Percentiles rank a stretch among this genome's conserved stretches.
These are phyloP conservation scores for Acacia confusa DNA, from an alignment of 306 rosid species.

Conservation along the genomic window DNA sequence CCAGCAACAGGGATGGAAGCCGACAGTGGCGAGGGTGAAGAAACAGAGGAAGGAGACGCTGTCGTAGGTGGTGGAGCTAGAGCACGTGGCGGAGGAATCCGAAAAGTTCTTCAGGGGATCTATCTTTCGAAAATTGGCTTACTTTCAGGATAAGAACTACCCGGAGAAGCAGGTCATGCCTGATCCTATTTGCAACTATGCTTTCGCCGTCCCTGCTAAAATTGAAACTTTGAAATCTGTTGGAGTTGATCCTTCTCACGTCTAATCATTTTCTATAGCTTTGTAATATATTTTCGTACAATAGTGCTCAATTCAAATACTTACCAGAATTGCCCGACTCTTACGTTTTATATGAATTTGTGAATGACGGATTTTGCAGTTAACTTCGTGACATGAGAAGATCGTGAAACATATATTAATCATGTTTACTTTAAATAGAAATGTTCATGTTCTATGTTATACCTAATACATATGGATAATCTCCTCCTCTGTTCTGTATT, in stretches of 20 bases:
- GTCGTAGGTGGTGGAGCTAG: constrained; percentile 89
- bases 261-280: neutral
- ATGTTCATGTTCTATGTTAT: neutral
- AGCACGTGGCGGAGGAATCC: constrained; percentile 57
- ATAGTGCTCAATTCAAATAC: neutral
- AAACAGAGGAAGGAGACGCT: constrained; percentile 63
- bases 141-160: constrained; percentile 48
- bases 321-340: neutral
- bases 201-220: constrained; percentile 39
- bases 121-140: constrained; percentile 75
- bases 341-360: neutral
- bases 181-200: constrained; percentile 43
- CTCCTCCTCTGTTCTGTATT: too few species aligned
- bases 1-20: constrained; percentile 10
- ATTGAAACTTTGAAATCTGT: constrained; percentile 53
- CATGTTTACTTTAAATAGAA: neutral
- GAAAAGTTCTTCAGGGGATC: constrained; percentile 39
- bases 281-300: neutral
- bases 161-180: constrained; percentile 38
- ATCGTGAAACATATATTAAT: neutral
- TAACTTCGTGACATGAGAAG: neutral
- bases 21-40: neutral
- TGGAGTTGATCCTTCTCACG: constrained; percentile 52
- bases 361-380: neutral
- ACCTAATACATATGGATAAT: too few species aligned